Percentiles rank a stretch among this genome's conserved stretches.
Conservation (phyloP, 306 rosid genomes). For the Mimosa bimucronata region DNA sequence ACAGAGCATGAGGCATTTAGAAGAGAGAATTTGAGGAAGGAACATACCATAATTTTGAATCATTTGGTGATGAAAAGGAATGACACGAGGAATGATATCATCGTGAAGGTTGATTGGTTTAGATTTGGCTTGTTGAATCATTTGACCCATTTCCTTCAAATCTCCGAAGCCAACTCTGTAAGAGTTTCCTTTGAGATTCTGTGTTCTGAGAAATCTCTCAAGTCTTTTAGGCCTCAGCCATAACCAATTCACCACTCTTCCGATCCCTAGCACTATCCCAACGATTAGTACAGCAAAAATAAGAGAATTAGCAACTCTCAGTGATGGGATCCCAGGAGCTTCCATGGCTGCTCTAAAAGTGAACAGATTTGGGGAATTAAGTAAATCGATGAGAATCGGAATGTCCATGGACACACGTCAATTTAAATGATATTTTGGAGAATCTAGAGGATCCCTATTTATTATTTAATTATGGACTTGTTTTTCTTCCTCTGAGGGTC, state of each 20-base stretch:
- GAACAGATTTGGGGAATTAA: not conserved
- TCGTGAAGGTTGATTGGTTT: not conserved
- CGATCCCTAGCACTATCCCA: not conserved
- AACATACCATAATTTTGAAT: not conserved
- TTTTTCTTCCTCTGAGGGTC: too few species aligned
- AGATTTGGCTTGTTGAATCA: constrained; percentile 4
- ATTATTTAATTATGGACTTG: too few species aligned
- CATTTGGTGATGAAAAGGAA: not conserved
- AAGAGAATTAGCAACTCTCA: not conserved
- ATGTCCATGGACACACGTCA: too few species aligned
- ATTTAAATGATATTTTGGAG: too few species aligned
- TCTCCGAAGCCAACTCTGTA: constrained; percentile 36
- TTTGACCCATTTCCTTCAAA: not conserved
- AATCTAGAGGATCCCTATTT: too few species aligned
- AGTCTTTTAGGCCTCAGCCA: constrained; percentile 18
- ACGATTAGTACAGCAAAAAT: not conserved
- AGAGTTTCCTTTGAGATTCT: constrained; percentile 35
- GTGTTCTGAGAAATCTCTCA: constrained; percentile 33
- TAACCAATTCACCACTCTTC: constrained; percentile 23
- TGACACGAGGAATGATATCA: not conserved
- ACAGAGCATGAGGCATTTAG: not conserved
- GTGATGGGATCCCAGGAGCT: not conserved
- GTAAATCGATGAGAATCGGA: not conserved
- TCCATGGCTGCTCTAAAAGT: not conserved
- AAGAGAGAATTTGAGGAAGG: not conserved